A percentile compares a stretch with the other conserved stretches of the same genome.
phyloP scores from a whole-genome alignment of 495 filamentous ascomycete genomes.

The Poronia punctata region DNA sequence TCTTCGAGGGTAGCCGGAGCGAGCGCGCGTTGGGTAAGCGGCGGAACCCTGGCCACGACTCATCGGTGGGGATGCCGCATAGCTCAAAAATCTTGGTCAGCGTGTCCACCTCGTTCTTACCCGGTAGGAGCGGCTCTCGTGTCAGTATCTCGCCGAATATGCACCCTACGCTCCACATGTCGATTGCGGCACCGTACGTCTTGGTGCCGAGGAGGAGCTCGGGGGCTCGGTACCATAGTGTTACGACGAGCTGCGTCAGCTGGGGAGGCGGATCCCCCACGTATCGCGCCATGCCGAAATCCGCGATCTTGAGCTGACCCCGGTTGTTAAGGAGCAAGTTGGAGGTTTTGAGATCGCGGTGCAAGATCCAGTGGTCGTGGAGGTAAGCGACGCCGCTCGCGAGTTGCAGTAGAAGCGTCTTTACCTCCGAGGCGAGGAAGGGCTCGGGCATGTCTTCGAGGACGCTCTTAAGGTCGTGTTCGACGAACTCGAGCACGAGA shows the following conservation, averaged over 20 bases:
- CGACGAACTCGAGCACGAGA: constrained; percentile 95
- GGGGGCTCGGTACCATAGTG: constrained; percentile 92
- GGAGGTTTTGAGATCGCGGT: constrained; percentile 94
- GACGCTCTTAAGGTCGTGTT: constrained; percentile 94
- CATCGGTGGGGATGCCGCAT: constrained; percentile 81
- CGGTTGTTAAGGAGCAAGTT: constrained; percentile 95
- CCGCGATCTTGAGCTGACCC: constrained; percentile 89
- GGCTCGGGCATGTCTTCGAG: constrained; percentile 91
- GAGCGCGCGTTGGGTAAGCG: constrained; percentile 84
- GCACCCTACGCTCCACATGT: constrained; percentile 95
- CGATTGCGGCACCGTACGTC: constrained; percentile 69
- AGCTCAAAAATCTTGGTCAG: constrained; percentile 70
- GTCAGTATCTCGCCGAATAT: constrained; percentile 90
- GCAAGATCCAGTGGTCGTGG: constrained; percentile 86
- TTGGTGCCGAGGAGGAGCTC: constrained; percentile 81
- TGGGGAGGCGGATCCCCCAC: constrained; percentile 75
- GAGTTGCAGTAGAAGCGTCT: constrained; percentile 82
- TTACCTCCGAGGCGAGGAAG: constrained; percentile 87
- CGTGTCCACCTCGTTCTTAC: constrained; percentile 92
- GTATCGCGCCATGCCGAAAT: constrained; percentile 96
- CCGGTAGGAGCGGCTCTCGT: constrained; percentile 78
- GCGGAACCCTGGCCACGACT: constrained; percentile 79
- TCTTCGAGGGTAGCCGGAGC: constrained; percentile 61
- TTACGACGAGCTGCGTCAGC: constrained; percentile 90
- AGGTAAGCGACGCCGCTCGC: constrained; percentile 76